Evolutionary conservation across 1,139 yeast species (phyloP).

Genomic region (Nadsonia starkeyi-henricii): DNA sequence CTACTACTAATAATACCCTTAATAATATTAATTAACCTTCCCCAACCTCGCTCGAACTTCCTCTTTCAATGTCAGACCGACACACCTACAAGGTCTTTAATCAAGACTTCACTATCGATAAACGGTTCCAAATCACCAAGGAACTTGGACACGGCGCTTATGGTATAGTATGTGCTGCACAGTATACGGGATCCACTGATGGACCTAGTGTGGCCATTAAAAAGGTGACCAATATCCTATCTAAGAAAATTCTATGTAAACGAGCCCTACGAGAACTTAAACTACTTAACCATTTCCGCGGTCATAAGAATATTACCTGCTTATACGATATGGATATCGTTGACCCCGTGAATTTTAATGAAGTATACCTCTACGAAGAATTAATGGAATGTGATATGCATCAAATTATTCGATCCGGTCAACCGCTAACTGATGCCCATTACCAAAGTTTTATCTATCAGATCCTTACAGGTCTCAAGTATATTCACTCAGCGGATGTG

Average conservation of each 20-base stretch:
- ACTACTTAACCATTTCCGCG: conserved; percentile 78
- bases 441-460: conserved; percentile 89
- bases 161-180: conserved; percentile 90
- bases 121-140: conserved; percentile 69
- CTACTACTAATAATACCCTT: not conserved
- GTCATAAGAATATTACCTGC: conserved; percentile 80
- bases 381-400: conserved; percentile 98
- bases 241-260: conserved; percentile 76
- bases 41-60: too few relatives aligned
- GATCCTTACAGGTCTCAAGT: conserved; percentile 81
- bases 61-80: conserved; percentile 18
- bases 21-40: too few relatives aligned
- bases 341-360: conserved; percentile 74
- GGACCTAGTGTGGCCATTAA: conserved; percentile 69
- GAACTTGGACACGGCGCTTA: conserved; percentile 97
- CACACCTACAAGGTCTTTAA: conserved; percentile 54
- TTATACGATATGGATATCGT: conserved; percentile 87
- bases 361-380: conserved; percentile 84
- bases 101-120: conserved; percentile 82
- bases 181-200: conserved; percentile 54
- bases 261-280: conserved; percentile 83
- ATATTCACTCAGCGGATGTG: conserved; percentile 92
- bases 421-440: conserved; percentile 88
- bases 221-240: conserved; percentile 78
- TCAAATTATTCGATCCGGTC: conserved; percentile 87